Base-by-base conservation (phyloP, 1,139 yeast genomes). In the Candida freyschussii region DNA sequence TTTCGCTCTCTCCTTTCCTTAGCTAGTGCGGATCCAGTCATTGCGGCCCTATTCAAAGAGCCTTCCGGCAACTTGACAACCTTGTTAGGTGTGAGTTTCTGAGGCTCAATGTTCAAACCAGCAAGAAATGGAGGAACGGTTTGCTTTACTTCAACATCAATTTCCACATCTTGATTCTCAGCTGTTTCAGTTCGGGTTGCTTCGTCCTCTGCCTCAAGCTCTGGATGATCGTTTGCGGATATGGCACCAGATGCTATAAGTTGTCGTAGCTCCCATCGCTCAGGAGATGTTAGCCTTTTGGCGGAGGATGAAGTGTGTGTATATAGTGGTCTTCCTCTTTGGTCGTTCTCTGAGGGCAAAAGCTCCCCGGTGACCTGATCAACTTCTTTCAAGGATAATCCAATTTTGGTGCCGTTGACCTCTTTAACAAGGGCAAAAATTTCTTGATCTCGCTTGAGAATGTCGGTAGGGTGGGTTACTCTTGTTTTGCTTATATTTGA, bases 211-310 rank as follows among this genome's bases (percentile, higher is more conserved):
- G n/a, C n/a, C 22, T 64, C 67, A 1, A 81, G 56, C 33, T 80
- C 93, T 2, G 91, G 91, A 48, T 78, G 78, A 39, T 81, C 91
- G 10, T 76, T 69, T 0, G 80, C 74, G 3, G 77, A 67, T 0
- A 76, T 75, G 0, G 74, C 91, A 2, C 95, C 95, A 4, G 93
- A 76, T 0, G 93, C 82, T 21, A 82, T 79, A 21, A 85, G 62
- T 50, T 89, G 96, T 21, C 84, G 66, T 32, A 85, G 69, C 50
- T 89, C 96, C 95, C 96, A 89, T 37, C 89, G 61, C 55, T 89
- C 97, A 1, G 95, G 94, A 0, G 94, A 81, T 0, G 93, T 79
- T 23, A 81, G 56, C 32, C 85, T 62, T 46, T 77, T 66, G 36
- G 64, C 56, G 5, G 37, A 36, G n/a, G 43, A 26, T 12, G 20